Conservation (phyloP, 495 filamentous ascomycete species). For the Podospora pseudopauciseta region DNA sequence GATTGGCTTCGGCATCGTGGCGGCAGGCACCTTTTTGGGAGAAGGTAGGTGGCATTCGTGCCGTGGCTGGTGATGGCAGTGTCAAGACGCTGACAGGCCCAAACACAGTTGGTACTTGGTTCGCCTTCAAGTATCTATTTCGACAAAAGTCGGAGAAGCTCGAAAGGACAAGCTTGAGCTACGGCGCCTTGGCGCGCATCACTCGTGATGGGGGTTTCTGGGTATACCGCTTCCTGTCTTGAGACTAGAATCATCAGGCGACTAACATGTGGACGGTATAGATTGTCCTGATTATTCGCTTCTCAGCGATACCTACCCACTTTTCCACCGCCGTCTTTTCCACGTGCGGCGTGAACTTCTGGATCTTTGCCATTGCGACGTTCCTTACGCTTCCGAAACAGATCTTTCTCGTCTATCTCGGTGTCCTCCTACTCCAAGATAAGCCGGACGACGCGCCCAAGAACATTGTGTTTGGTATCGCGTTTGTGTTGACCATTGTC, state of each 20-base stretch:
- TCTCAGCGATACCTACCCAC: slow-evolving; percentile 34
- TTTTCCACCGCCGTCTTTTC: slow-evolving; percentile 36
- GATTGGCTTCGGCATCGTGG: slow-evolving; percentile 32
- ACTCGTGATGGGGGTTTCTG: slow-evolving; percentile 31
- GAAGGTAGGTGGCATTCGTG: slow-evolving; percentile 15
- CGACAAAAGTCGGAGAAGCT: slow-evolving; percentile 26
- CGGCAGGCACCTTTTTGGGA: slow-evolving; percentile 33
- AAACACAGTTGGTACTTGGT: slow-evolving; percentile 21
- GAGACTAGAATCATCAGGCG: not conserved
- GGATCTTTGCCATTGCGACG: slow-evolving; percentile 31
- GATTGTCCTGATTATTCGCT: slow-evolving; percentile 33
- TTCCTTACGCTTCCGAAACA: slow-evolving; percentile 35
- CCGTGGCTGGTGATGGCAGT: not conserved
- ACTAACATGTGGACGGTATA: not conserved
- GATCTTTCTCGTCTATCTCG: slow-evolving; percentile 35
- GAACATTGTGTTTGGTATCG: slow-evolving; percentile 28
- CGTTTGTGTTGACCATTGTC: slow-evolving; percentile 24
- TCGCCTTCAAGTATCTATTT: slow-evolving; percentile 31
- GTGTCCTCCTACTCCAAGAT: slow-evolving; percentile 28
- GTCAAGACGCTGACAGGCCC: slow-evolving; percentile 7
- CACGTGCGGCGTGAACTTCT: slow-evolving; percentile 35
- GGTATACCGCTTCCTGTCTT: slow-evolving; percentile 8
- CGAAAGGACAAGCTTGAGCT: slow-evolving; percentile 32
- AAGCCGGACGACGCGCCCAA: slow-evolving; percentile 27
- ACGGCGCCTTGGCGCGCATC: slow-evolving; percentile 29